phyloP scores from a whole-genome alignment of 139 green algal genomes.

The Chlamydomonas eustigma region DNA sequence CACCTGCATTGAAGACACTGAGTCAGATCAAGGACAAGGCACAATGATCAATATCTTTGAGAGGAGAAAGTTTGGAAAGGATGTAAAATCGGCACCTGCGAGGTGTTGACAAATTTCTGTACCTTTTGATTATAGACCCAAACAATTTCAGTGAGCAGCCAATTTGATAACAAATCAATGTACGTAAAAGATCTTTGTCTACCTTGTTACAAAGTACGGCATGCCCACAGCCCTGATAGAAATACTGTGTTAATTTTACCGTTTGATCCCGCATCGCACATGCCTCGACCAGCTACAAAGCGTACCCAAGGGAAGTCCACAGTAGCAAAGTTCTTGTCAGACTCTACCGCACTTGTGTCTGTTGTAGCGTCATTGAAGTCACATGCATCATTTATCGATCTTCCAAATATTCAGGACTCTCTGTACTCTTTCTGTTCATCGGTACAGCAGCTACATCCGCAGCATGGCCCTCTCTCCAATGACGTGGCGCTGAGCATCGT shows the following conservation, averaged over 20 bases:
- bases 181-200: no score
- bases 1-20: conserved; percentile 12
- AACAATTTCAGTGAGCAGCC: no score
- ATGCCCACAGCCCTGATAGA: no score
- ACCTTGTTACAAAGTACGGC: no score
- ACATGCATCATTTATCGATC: neutral
- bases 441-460: neutral
- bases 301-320: neutral
- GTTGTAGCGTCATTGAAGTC: neutral
- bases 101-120: no score
- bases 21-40: no score
- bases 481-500: neutral
- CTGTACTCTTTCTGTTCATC: neutral
- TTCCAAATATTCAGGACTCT: neutral
- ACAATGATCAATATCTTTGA: no score
- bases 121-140: no score
- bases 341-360: neutral
- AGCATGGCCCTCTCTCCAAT: neutral
- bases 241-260: no score
- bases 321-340: neutral
- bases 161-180: no score
- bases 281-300: neutral
- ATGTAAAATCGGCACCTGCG: no score
- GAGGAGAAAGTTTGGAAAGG: no score
- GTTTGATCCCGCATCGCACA: neutral